Evolutionary conservation across 495 filamentous ascomycete species (phyloP).

Genomic region (Geopyxis carbonaria): DNA sequence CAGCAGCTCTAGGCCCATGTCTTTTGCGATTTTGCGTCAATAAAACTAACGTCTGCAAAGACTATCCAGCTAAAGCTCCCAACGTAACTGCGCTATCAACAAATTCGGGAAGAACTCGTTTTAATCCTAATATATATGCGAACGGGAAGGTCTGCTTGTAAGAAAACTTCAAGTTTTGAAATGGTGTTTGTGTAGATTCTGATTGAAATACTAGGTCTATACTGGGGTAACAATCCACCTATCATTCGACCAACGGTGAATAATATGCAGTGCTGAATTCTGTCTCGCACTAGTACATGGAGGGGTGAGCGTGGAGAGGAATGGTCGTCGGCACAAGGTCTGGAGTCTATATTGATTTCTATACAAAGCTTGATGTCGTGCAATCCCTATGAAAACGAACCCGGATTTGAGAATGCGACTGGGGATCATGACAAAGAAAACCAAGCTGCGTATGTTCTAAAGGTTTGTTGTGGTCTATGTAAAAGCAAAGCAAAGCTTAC

Average conservation of each 20-base stretch:
- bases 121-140: conserved; percentile 95
- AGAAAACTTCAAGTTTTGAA: conserved; percentile 26
- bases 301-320: conserved; percentile 72
- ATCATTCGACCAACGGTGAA: neutral
- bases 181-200: too few species aligned
- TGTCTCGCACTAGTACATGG: conserved; percentile 75
- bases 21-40: too few species aligned
- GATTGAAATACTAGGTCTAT: conserved; percentile 59
- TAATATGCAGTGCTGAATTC: conserved; percentile 11
- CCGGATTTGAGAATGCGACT: conserved; percentile 68
- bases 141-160: conserved; percentile 83
- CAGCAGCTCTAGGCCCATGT: too few species aligned
- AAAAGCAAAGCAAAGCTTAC: neutral
- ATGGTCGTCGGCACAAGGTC: conserved; percentile 88
- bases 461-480: conserved; percentile 39
- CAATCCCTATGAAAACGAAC: conserved; percentile 93
- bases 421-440: conserved; percentile 50
- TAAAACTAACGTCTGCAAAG: too few species aligned
- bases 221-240: conserved; percentile 49
- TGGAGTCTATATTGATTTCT: conserved; percentile 86
- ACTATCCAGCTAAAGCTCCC: conserved; percentile 77
- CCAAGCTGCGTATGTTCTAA: conserved; percentile 66
- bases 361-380: conserved; percentile 90
- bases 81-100: conserved; percentile 62
- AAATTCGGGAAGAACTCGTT: conserved; percentile 68